Percentiles rank a stretch among this genome's conserved stretches.
Evolutionary conservation across 768 basidiomycete species (phyloP).

Genomic region (Auriscalpium microsporum): DNA sequence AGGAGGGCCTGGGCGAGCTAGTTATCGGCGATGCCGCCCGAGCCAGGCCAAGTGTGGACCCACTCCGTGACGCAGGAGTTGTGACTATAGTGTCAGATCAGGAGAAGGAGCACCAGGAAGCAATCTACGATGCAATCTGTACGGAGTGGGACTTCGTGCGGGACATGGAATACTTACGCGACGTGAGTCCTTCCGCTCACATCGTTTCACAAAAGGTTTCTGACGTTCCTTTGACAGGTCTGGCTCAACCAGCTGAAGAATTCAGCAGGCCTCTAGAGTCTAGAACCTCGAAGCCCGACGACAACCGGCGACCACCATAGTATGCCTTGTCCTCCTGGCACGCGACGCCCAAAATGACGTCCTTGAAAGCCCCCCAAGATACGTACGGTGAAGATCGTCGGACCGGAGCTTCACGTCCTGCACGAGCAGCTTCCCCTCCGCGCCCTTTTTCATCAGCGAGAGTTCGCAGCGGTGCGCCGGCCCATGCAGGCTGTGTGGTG

Average conservation of each 20-base stretch:
- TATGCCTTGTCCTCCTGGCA: no score
- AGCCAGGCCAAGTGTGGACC: conserved; percentile 90
- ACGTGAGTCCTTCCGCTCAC: conserved; percentile 43
- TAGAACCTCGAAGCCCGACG: no score
- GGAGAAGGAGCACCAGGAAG: conserved; percentile 95
- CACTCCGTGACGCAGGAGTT: conserved; percentile 94
- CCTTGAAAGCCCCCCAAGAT: no score
- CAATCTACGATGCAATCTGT: conserved; percentile 92
- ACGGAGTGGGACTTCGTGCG: conserved; percentile 97
- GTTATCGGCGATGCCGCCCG: conserved; percentile 48
- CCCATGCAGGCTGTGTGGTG: no score
- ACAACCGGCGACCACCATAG: no score
- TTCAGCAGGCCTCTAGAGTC: no score
- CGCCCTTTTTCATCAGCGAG: no score
- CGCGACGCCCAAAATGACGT: no score
- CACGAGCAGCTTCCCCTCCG: no score
- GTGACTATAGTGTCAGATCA: conserved; percentile 84
- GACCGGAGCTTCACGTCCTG: no score
- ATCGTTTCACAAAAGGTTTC: background rate
- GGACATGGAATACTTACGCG: conserved; percentile 95
- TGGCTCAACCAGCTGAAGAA: conserved; percentile 87
- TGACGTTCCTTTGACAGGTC: conserved; percentile 27
- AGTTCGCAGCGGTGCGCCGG: no score
- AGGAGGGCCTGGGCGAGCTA: conserved; percentile 73
- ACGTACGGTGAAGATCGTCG: no score